phyloP scores from a whole-genome alignment of 2,329 filamentous ascomycete genomes.

The Macroventuria anomochaeta region DNA sequence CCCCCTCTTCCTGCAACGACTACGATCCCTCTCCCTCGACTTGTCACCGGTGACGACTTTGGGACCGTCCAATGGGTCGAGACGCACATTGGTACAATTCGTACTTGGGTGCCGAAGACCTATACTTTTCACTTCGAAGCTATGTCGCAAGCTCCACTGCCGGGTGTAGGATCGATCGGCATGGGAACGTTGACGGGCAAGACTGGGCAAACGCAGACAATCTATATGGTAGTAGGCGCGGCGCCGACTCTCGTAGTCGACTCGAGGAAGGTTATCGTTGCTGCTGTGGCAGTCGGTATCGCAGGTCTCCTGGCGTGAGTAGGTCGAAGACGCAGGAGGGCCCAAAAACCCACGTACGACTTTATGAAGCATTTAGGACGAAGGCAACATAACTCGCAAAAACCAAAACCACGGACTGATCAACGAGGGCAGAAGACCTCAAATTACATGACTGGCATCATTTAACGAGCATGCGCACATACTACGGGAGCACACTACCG shows the following conservation, averaged over 20 bases:
- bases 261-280: slow-evolving; percentile 27
- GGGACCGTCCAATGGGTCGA: slow-evolving; percentile 45
- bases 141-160: slow-evolving; percentile 29
- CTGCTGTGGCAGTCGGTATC: slow-evolving; percentile 34
- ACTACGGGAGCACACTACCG: not conserved
- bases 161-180: slow-evolving; percentile 41
- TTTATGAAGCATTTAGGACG: too few relatives aligned
- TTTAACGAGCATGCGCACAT: not conserved
- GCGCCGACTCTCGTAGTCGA: slow-evolving; percentile 25
- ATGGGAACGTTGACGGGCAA: slow-evolving; percentile 45
- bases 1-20: slow-evolving; percentile 4
- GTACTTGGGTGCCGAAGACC: slow-evolving; percentile 44
- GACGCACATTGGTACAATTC: slow-evolving; percentile 34
- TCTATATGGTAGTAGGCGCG: slow-evolving; percentile 27
- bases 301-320: slow-evolving; percentile 27
- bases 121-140: slow-evolving; percentile 36
- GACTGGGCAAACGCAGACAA: slow-evolving; percentile 36
- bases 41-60: slow-evolving; percentile 21
- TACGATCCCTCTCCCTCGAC: not conserved
- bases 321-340: not conserved
- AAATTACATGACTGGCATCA: not conserved
- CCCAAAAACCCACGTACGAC: too few relatives aligned
- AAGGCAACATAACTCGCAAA: too few relatives aligned
- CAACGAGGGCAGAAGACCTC: not conserved
- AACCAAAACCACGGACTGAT: too few relatives aligned